Conservation (phyloP, 2,329 filamentous ascomycete species). For the Microascus cirrosus region DNA sequence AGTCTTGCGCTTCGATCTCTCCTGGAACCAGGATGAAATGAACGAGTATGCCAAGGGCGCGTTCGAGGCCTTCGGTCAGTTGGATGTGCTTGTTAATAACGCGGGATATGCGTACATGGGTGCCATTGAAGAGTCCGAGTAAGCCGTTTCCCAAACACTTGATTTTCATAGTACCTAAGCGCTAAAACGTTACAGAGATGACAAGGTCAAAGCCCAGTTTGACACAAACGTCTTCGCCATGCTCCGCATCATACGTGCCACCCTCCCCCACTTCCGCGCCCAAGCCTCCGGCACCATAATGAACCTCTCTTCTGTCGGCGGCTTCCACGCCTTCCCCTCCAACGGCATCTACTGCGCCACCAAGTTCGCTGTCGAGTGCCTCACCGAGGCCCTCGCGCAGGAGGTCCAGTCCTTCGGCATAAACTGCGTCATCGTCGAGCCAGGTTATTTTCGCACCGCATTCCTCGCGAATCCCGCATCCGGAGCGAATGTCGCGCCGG, state of each 20-base stretch:
- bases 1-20: slow-evolving; percentile 27
- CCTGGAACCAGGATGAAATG: slow-evolving; percentile 19
- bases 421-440: slow-evolving; percentile 29
- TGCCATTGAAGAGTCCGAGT: slow-evolving; percentile 26
- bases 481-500: slow-evolving; percentile 8
- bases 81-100: slow-evolving; percentile 34
- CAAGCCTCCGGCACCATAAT: slow-evolving; percentile 28
- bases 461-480: slow-evolving; percentile 21
- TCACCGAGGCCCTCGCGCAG: slow-evolving; percentile 28
- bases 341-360: slow-evolving; percentile 29
- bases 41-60: slow-evolving; percentile 22
- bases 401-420: slow-evolving; percentile 36
- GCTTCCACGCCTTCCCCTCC: slow-evolving; percentile 24
- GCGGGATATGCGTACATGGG: slow-evolving; percentile 30
- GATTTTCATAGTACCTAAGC: too few species aligned
- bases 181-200: slow-evolving; percentile 15
- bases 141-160: too few species aligned
- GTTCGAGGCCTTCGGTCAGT: slow-evolving; percentile 23
- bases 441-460: slow-evolving; percentile 40
- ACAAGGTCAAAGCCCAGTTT: slow-evolving; percentile 28
- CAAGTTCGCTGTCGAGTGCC: slow-evolving; percentile 32
- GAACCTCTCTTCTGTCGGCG: slow-evolving; percentile 34
- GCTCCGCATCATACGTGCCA: slow-evolving; percentile 32
- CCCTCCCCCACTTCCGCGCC: slow-evolving; percentile 33
- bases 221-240: slow-evolving; percentile 38